Conservation (phyloP, 257 asterid species). For the Ballota nigra region DNA sequence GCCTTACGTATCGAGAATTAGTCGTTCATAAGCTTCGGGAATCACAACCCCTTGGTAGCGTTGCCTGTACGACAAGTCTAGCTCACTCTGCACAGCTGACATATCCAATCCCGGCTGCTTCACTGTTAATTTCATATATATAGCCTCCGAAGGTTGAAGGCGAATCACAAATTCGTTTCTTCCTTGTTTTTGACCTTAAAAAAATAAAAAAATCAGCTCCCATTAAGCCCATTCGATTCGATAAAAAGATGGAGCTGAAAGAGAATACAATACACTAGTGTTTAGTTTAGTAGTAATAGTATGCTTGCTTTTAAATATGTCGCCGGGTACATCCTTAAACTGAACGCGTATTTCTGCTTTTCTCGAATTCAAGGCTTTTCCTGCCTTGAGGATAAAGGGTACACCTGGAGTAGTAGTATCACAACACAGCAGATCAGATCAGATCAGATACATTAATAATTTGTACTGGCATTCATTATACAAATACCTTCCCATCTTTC, state of each 20-base stretch:
- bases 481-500: constrained; percentile 99
- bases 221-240: too few relatives aligned
- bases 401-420: too few relatives aligned
- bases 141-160: constrained; percentile 95
- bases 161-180: constrained; percentile 96
- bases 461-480: too few relatives aligned
- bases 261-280: too few relatives aligned
- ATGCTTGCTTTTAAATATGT: too few relatives aligned
- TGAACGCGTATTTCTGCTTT: constrained; percentile 97
- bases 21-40: constrained; percentile 98
- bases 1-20: constrained; percentile 99
- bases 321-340: constrained; percentile 98
- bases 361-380: constrained; percentile 90
- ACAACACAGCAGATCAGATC: too few relatives aligned
- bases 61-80: constrained; percentile 83
- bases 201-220: too few relatives aligned
- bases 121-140: constrained; percentile 95
- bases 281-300: too few relatives aligned
- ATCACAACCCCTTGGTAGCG: constrained; percentile 79
- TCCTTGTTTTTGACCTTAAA: constrained; percentile 93
- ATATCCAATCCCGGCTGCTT: constrained; percentile 96
- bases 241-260: too few relatives aligned
- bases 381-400: constrained; percentile 96
- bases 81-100: constrained; percentile 88
- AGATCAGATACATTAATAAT: too few relatives aligned